Conservation (phyloP, 1,284 basidiomycete species). For the Hymenochaete sp. region DNA sequence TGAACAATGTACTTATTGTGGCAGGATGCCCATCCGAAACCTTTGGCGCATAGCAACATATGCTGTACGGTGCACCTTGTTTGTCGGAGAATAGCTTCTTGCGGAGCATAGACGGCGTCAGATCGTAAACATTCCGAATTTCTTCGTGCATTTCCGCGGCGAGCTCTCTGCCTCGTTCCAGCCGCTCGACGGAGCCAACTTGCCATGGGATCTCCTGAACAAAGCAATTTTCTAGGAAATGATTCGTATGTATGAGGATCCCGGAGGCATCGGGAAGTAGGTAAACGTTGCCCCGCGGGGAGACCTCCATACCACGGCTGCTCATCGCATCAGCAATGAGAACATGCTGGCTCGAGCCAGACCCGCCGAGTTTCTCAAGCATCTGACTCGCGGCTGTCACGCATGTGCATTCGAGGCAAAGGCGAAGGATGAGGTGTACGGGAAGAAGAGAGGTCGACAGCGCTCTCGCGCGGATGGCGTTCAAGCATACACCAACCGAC, state of each 20-base stretch:
- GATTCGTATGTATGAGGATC: conserved; percentile 29
- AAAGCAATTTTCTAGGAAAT: conserved; percentile 28
- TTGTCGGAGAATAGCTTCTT: conserved; percentile 27
- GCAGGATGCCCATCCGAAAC: conserved; percentile 16
- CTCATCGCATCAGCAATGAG: conserved; percentile 27
- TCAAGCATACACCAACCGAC: conserved; percentile 30
- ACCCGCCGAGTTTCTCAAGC: conserved; percentile 27
- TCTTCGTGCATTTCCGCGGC: conserved; percentile 22
- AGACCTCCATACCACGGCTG: conserved; percentile 27
- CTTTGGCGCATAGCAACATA: conserved; percentile 25
- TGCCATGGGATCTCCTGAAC: conserved; percentile 29
- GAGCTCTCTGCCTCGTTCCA: conserved; percentile 24
- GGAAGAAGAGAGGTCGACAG: conserved; percentile 27
- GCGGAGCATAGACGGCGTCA: conserved; percentile 23
- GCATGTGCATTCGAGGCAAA: conserved; percentile 28
- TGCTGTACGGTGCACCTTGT: conserved; percentile 26
- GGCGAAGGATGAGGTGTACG: conserved; percentile 29
- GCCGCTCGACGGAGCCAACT: conserved; percentile 26
- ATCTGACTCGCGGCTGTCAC: conserved; percentile 24
- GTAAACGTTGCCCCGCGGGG: conserved; percentile 25
- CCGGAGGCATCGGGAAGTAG: conserved; percentile 25
- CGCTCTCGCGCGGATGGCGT: conserved; percentile 30
- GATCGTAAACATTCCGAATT: conserved; percentile 11
- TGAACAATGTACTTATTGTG: conserved; percentile 28
- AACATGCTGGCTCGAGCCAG: conserved; percentile 30